A percentile compares a stretch with the other conserved stretches of the same genome.
Conservation (phyloP, 1,284 basidiomycete species). For the Marasmius sp. region DNA sequence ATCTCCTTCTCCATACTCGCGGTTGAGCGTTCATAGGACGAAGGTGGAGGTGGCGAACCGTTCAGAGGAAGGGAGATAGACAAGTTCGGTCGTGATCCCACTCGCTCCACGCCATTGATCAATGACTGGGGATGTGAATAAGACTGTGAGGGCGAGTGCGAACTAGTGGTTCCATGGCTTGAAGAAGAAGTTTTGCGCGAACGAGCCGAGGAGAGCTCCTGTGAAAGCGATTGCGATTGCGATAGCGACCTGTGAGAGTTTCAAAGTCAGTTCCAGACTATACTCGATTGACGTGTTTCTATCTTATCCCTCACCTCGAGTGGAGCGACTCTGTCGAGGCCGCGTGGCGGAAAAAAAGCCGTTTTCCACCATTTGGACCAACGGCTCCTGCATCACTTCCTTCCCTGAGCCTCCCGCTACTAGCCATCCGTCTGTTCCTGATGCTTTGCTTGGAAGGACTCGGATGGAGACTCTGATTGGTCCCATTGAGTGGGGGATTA, state of each 20-base stretch:
- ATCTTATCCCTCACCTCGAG: constrained; percentile 54
- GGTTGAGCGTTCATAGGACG: constrained; percentile 66
- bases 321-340: constrained; percentile 82
- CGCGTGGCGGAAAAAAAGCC: constrained; percentile 83
- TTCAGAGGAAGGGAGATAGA: constrained; percentile 54
- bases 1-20: constrained; percentile 89
- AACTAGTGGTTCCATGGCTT: constrained; percentile 67
- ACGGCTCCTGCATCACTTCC: constrained; percentile 34
- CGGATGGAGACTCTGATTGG: constrained; percentile 45
- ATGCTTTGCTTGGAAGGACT: constrained; percentile 39
- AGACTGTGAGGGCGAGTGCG: constrained; percentile 53
- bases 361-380: constrained; percentile 38
- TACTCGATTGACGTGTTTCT: too few species aligned
- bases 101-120: constrained; percentile 13
- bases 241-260: constrained; percentile 69
- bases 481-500: constrained; percentile 11
- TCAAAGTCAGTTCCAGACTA: not conserved
- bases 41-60: constrained; percentile 30
- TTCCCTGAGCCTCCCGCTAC: constrained; percentile 46
- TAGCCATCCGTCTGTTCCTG: constrained; percentile 47
- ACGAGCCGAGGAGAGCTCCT: constrained; percentile 90
- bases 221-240: constrained; percentile 89
- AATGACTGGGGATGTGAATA: constrained; percentile 29
- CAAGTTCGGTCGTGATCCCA: constrained; percentile 51
- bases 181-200: constrained; percentile 80